phyloP scores from a whole-genome alignment of 768 basidiomycete species.

The Leccinum arenicola region DNA sequence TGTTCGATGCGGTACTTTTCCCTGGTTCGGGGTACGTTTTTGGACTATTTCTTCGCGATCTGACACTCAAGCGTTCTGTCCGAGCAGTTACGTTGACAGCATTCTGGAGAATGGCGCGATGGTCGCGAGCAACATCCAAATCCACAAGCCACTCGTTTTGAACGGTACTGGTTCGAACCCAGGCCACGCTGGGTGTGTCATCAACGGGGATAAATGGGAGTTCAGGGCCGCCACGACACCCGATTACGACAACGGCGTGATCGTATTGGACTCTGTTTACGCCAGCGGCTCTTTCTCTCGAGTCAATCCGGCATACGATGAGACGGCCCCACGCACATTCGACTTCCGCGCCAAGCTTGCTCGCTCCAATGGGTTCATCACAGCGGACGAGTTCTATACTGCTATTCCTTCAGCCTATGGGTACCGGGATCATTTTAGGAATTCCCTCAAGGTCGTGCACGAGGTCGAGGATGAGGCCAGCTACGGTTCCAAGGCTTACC shows the following conservation, averaged over 20 bases:
- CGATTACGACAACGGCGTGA: conserved; percentile 20
- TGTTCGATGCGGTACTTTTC: conserved; percentile 44
- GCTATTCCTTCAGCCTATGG: conserved; percentile 20
- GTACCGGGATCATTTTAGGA: conserved; percentile 24
- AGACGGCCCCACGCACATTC: conserved; percentile 19
- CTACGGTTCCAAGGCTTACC: conserved; percentile 27
- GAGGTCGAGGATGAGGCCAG: conserved; percentile 27
- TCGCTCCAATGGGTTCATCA: conserved; percentile 15
- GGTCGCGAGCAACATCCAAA: conserved; percentile 24
- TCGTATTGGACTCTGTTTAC: conserved; percentile 30
- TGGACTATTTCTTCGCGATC: conserved; percentile 7
- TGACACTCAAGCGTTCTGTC: neutral
- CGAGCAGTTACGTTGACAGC: conserved; percentile 25
- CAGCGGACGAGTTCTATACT: conserved; percentile 18
- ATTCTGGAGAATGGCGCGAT: conserved; percentile 35
- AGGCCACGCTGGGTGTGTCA: conserved; percentile 26
- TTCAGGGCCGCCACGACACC: conserved; percentile 28
- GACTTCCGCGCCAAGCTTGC: conserved; percentile 24
- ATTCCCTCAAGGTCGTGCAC: conserved; percentile 29
- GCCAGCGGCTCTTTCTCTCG: conserved; percentile 29
- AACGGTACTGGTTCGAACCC: conserved; percentile 14
- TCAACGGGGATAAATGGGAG: conserved; percentile 28
- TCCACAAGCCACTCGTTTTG: conserved; percentile 31
- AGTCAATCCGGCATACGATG: conserved; percentile 26
- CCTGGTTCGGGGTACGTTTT: conserved; percentile 40